A percentile compares a stretch with the other conserved stretches of the same genome.
Evolutionary conservation across 805 yeast genomes (phyloP).

Genomic region (Myxozyma nipponensis): DNA sequence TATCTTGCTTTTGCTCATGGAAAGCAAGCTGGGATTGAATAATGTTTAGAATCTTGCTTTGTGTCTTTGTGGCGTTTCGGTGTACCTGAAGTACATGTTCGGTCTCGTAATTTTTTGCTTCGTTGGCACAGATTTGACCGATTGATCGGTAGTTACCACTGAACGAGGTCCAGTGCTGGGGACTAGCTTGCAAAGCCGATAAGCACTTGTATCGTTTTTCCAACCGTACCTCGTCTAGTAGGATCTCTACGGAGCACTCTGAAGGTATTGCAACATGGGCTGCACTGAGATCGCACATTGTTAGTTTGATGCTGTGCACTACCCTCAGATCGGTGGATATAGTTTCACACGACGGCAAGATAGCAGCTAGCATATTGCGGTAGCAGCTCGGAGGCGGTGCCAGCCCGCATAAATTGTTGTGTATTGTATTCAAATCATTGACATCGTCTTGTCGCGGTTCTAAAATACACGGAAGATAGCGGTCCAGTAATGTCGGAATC

Average conservation of each 20-base stretch:
- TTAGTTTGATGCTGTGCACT: constrained; percentile 16
- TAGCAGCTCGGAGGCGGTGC: constrained; percentile 27
- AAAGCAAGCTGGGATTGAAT: no score
- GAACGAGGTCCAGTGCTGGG: constrained; percentile 31
- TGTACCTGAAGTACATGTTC: constrained; percentile 15
- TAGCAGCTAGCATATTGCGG: constrained; percentile 13
- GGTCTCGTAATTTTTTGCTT: constrained; percentile 15
- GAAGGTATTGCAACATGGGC: constrained; percentile 19
- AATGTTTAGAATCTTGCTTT: no score
- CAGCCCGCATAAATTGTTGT: constrained; percentile 17
- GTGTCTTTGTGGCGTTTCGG: constrained; percentile 15
- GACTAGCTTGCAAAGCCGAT: constrained; percentile 12
- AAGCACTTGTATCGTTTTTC: constrained; percentile 20
- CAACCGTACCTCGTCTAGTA: no score
- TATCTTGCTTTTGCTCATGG: no score
- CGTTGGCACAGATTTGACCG: constrained; percentile 21
- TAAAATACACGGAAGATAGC: background rate
- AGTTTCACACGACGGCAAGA: constrained; percentile 16
- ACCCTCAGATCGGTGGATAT: constrained; percentile 19
- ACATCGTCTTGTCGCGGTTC: background rate
- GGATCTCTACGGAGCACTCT: constrained; percentile 5
- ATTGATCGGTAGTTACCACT: constrained; percentile 28
- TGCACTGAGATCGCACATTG: constrained; percentile 26
- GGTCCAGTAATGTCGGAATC: background rate
- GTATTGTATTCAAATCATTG: background rate